phyloP scores from a whole-genome alignment of 179 eudicot species.

The Silene coronaria region DNA sequence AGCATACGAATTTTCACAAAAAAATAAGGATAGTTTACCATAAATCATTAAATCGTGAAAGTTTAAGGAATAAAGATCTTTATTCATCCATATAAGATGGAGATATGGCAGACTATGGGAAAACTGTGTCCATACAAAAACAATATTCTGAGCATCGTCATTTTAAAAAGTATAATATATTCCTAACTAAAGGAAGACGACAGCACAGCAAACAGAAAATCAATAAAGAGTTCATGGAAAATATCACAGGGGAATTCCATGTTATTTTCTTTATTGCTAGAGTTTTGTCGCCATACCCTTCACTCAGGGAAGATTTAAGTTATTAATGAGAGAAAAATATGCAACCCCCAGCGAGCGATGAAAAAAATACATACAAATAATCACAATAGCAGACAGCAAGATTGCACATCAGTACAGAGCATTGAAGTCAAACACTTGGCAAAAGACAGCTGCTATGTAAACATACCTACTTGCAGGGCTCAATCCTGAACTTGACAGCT shows the following conservation, averaged over 20 bases:
- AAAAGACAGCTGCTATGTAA: background rate
- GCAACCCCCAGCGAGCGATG: background rate
- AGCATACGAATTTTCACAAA: background rate
- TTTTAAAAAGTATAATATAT: background rate
- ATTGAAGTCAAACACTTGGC: background rate
- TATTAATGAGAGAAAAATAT: background rate
- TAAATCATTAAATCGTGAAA: background rate
- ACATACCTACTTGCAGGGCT: conserved; percentile 69
- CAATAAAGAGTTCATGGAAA: background rate
- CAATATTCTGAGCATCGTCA: background rate
- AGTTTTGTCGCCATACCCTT: background rate
- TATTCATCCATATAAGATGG: background rate
- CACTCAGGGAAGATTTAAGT: conserved; percentile 2
- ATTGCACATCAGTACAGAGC: background rate
- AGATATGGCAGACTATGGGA: background rate
- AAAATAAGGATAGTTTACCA: background rate
- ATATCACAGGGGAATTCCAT: background rate
- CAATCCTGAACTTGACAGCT: conserved; percentile 50
- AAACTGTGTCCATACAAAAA: background rate
- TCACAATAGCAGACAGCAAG: background rate
- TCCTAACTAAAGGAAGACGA: too few relatives aligned
- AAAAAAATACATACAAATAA: background rate
- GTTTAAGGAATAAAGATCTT: background rate
- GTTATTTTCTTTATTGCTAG: background rate
- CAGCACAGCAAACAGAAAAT: background rate